Evolutionary conservation across 345 rosid species (phyloP).

Genomic region (Mallotus nudiflorus): DNA sequence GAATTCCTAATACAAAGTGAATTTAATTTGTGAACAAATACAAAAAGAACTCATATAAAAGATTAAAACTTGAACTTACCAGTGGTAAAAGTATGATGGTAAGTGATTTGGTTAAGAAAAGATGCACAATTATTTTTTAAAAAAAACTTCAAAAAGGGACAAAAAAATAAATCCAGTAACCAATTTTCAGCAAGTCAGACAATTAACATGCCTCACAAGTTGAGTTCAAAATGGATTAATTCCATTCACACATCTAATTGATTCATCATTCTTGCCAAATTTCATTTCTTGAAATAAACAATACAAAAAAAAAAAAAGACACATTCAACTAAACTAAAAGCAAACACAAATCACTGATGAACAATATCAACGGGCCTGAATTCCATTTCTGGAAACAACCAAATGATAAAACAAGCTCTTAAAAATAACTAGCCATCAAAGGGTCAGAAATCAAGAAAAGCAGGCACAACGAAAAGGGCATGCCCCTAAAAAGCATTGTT

Average conservation of each 20-base stretch:
- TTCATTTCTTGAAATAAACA: not conserved
- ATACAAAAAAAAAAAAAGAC: not conserved
- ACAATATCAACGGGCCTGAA: constrained; percentile 1
- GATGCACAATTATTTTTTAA: too few species aligned
- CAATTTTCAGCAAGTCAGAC: constrained; percentile 20
- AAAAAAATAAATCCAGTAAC: too few species aligned
- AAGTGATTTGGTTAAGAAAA: too few species aligned
- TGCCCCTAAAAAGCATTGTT: constrained; percentile 18
- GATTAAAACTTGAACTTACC: too few species aligned
- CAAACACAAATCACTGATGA: constrained; percentile 18
- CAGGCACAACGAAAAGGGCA: constrained; percentile 19
- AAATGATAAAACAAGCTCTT: not conserved
- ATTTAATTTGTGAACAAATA: too few species aligned
- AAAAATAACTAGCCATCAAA: not conserved
- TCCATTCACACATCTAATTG: constrained; percentile 64
- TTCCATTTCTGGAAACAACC: constrained; percentile 4
- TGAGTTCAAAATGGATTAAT: constrained; percentile 16
- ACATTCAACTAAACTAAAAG: not conserved
- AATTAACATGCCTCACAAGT: constrained; percentile 18
- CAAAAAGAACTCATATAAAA: too few species aligned
- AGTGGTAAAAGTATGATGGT: too few species aligned
- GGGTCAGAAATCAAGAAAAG: constrained; percentile 1
- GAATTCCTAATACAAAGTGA: too few species aligned
- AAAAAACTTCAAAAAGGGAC: too few species aligned
- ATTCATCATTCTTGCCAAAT: constrained; percentile 59